These are phyloP conservation scores for Alternaria dauci DNA, from an alignment of 2,329 filamentous ascomycete species.

Conservation along the genomic window DNA sequence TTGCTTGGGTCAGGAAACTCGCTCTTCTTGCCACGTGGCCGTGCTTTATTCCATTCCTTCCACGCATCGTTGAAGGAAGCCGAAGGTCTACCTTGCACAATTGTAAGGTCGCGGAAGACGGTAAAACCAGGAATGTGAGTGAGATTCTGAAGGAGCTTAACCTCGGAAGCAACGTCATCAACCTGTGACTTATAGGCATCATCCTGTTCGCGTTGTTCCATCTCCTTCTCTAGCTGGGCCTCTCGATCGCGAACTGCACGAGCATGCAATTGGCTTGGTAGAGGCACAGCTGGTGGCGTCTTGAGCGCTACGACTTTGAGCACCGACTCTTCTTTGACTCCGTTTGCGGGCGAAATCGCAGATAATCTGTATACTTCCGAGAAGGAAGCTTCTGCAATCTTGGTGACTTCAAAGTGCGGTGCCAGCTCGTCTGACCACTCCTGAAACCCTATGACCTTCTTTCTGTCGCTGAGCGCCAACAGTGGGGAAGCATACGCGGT, in stretches of 20 bases:
- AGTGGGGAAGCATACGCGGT: slow-evolving; percentile 37
- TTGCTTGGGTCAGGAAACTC: slow-evolving; percentile 66
- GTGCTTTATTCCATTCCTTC: slow-evolving; percentile 54
- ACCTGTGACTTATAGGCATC: slow-evolving; percentile 54
- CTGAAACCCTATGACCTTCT: slow-evolving; percentile 45
- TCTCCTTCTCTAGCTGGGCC: slow-evolving; percentile 43
- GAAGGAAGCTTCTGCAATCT: slow-evolving; percentile 72
- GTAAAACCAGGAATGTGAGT: slow-evolving; percentile 69
- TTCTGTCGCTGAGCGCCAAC: slow-evolving; percentile 41
- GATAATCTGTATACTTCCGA: slow-evolving; percentile 70
- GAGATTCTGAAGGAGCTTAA: slow-evolving; percentile 64
- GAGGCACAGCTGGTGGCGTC: slow-evolving; percentile 44
- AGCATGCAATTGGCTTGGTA: slow-evolving; percentile 43
- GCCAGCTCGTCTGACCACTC: slow-evolving; percentile 55
- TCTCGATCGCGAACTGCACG: slow-evolving; percentile 59
- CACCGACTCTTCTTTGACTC: slow-evolving; percentile 54
- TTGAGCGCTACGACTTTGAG: slow-evolving; percentile 55
- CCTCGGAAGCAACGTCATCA: slow-evolving; percentile 56
- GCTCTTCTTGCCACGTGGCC: slow-evolving; percentile 56
- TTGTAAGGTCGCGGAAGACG: slow-evolving; percentile 65
- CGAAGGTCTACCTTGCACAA: slow-evolving; percentile 66
- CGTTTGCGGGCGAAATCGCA: slow-evolving; percentile 36
- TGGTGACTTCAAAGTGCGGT: slow-evolving; percentile 60
- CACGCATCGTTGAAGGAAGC: slow-evolving; percentile 59
- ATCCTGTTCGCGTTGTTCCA: slow-evolving; percentile 48